Conservation (phyloP, 495 filamentous ascomycete genomes). For the Penicillium psychrofluorescens region DNA sequence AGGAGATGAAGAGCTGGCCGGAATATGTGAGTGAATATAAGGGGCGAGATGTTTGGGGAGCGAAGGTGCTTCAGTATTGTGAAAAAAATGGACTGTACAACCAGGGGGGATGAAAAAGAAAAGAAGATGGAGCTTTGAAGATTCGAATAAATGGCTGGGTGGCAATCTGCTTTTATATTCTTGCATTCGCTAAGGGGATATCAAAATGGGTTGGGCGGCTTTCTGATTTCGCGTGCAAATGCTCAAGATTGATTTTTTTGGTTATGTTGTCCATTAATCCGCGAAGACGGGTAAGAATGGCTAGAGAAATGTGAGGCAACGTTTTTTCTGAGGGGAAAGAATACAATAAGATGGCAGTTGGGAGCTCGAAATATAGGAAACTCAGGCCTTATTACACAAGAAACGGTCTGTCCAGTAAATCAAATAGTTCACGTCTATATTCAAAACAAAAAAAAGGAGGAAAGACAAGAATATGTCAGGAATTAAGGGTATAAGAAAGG, state of each 20-base stretch:
- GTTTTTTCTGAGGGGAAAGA: no score
- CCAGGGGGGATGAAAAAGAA: slow-evolving; percentile 8
- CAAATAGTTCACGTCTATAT: slow-evolving; percentile 6
- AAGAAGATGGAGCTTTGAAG: slow-evolving; percentile 12
- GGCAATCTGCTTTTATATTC: slow-evolving; percentile 8
- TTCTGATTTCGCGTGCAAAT: slow-evolving; percentile 16
- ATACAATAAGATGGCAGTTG: no score
- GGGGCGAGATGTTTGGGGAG: slow-evolving; percentile 43
- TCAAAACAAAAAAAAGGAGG: slow-evolving; percentile 5
- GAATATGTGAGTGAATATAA: slow-evolving; percentile 47
- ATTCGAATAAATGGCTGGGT: neutral
- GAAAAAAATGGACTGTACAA: slow-evolving; percentile 10
- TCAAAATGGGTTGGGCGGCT: slow-evolving; percentile 28
- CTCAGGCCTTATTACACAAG: neutral
- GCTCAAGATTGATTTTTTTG: slow-evolving; percentile 1
- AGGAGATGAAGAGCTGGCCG: slow-evolving; percentile 46
- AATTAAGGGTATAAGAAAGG: neutral
- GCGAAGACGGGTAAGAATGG: no score
- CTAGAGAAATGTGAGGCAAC: no score
- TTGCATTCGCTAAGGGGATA: slow-evolving; percentile 8
- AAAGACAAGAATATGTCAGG: neutral
- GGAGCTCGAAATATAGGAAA: no score
- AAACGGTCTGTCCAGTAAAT: neutral
- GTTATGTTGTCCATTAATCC: neutral
- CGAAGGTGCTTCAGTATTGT: slow-evolving; percentile 37